These are phyloP conservation scores for Ustilago sp. DNA, from an alignment of 1,284 basidiomycete genomes.

Conservation along the genomic window DNA sequence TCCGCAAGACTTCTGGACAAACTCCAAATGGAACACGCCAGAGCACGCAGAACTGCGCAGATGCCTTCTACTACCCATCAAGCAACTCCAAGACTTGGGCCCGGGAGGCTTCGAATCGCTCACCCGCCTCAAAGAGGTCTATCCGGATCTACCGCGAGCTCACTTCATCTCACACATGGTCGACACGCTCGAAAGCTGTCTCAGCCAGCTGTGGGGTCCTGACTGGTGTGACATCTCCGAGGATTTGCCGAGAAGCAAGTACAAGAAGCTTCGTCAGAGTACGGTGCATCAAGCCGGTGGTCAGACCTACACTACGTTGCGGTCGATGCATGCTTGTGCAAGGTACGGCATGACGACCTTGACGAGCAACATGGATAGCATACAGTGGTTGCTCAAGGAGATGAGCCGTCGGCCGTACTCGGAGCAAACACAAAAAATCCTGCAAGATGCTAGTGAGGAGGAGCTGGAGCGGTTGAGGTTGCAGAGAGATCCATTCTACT, in stretches of 20 bases:
- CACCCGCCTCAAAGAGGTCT: slow-evolving; percentile 21
- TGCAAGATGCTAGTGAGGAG: slow-evolving; percentile 2
- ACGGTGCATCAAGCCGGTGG: slow-evolving; percentile 40
- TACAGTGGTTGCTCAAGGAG: slow-evolving; percentile 57
- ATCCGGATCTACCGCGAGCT: slow-evolving; percentile 34
- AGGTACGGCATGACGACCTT: slow-evolving; percentile 50
- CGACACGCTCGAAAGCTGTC: slow-evolving; percentile 40
- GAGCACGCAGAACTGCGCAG: slow-evolving; percentile 20
- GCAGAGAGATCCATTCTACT: slow-evolving; percentile 10
- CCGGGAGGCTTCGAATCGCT: slow-evolving; percentile 34
- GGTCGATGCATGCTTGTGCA: slow-evolving; percentile 34
- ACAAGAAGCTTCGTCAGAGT: slow-evolving; percentile 37
- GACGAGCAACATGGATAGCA: slow-evolving; percentile 55
- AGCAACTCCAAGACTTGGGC: slow-evolving; percentile 32
- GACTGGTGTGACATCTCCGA: slow-evolving; percentile 42
- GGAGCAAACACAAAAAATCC: slow-evolving; percentile 10
- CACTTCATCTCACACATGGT: slow-evolving; percentile 49
- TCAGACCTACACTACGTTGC: slow-evolving; percentile 33
- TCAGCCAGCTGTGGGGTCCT: slow-evolving; percentile 41
- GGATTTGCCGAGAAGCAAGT: slow-evolving; percentile 38
- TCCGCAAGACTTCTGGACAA: slow-evolving; percentile 40
- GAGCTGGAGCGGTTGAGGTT: slow-evolving; percentile 10
- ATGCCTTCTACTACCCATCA: slow-evolving; percentile 34
- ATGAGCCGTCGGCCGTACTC: slow-evolving; percentile 36
- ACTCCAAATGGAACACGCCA: slow-evolving; percentile 35